Percentiles rank a stretch among this genome's conserved stretches.
These are phyloP conservation scores for Posidonia australis DNA, from an alignment of 106 monocot species.

Conservation along the genomic window DNA sequence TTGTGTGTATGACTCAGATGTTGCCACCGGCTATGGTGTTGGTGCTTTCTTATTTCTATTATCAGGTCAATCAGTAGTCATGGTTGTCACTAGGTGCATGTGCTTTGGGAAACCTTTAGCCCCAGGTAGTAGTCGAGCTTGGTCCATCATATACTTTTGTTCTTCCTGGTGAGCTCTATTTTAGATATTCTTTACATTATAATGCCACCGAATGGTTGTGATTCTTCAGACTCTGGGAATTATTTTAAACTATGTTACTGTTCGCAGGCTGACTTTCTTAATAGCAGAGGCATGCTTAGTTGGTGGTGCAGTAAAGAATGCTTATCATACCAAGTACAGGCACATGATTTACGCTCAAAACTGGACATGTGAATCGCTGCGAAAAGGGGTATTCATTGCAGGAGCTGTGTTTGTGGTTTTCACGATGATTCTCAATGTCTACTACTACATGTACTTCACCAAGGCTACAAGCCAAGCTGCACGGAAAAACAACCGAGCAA, in stretches of 20 bases:
- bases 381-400: conserved; percentile 94
- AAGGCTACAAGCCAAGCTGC: conserved; percentile 62
- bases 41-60: conserved; percentile 84
- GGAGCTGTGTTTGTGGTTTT: conserved; percentile 86
- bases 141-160: conserved; percentile 93
- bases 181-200: too few relatives aligned
- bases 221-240: neutral
- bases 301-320: conserved; percentile 94
- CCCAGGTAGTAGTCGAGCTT: conserved; percentile 79
- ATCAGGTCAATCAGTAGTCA: conserved; percentile 56
- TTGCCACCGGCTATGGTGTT: conserved; percentile 88
- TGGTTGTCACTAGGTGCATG: conserved; percentile 91
- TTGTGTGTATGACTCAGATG: conserved; percentile 86
- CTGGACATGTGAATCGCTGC: conserved; percentile 85
- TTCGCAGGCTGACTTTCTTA: conserved; percentile 67
- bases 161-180: conserved; percentile 66
- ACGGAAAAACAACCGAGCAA: conserved; percentile 36
- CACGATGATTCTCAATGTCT: conserved; percentile 92
- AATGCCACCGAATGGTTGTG: too few relatives aligned
- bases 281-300: conserved; percentile 70
- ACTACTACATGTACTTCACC: conserved; percentile 91
- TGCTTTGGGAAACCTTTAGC: conserved; percentile 86
- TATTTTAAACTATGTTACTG: neutral
- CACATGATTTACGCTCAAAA: conserved; percentile 65
- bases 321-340: conserved; percentile 93